A percentile compares a stretch with the other conserved stretches of the same genome.
phyloP scores from a whole-genome alignment of 1,284 basidiomycete species.

The Cystobasidium pallidum region DNA sequence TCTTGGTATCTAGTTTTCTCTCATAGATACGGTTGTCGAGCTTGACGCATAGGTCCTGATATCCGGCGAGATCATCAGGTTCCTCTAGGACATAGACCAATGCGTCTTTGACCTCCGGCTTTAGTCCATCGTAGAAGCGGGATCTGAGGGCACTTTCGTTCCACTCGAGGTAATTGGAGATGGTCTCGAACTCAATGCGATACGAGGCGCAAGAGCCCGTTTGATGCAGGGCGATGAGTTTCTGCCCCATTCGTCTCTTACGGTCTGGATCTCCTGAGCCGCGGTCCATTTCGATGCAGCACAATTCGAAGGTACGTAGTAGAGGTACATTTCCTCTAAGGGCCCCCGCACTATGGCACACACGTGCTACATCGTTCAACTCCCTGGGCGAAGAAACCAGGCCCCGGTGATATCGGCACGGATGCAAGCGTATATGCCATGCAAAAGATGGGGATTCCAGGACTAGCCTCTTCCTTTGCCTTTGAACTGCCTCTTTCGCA shows the following conservation, averaged over 20 bases:
- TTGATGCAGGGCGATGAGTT: constrained; percentile 6
- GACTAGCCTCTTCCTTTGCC: too few species aligned
- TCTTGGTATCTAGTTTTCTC: background rate
- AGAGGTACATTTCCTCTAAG: constrained; percentile 15
- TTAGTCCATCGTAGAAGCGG: too few species aligned
- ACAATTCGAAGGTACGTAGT: constrained; percentile 1
- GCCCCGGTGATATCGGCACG: too few species aligned
- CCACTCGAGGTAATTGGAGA: constrained; percentile 2
- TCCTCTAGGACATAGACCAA: too few species aligned
- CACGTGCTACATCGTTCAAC: too few species aligned
- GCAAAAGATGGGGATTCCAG: too few species aligned
- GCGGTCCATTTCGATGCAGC: background rate
- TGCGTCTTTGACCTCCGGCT: too few species aligned
- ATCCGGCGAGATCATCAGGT: background rate
- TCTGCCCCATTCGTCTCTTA: background rate
- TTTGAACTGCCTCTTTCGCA: constrained; percentile 12
- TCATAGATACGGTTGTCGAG: constrained; percentile 43
- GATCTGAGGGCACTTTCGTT: too few species aligned
- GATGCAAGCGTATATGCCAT: too few species aligned
- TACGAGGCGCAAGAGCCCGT: constrained; percentile 10
- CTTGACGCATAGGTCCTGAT: too few species aligned
- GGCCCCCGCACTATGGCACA: too few species aligned
- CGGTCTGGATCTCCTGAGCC: constrained; percentile 17
- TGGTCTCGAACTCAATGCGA: constrained; percentile 5
- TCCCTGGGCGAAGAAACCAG: too few species aligned